Conservation (phyloP, 208 protist genomes). For the Wallacemonas collosoma region DNA sequence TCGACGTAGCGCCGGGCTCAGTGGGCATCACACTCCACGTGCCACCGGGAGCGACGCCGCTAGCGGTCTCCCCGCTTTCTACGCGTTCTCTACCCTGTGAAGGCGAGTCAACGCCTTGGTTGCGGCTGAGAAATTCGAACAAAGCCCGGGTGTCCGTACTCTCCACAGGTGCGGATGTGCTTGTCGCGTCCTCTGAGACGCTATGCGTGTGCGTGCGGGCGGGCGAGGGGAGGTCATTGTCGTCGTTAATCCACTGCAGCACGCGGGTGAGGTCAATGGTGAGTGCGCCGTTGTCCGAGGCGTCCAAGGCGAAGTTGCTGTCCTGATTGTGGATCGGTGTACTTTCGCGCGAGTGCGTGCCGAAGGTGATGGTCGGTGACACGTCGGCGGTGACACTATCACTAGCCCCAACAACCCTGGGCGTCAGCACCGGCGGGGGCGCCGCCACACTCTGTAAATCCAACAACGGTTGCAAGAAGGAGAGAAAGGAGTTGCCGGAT, state of each 20-base stretch:
- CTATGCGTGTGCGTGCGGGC: not conserved
- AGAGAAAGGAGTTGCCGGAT: slow-evolving; percentile 13
- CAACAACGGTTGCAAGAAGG: slow-evolving; percentile 9
- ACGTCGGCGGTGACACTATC: not conserved
- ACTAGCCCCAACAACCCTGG: too few relatives aligned
- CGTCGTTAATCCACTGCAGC: slow-evolving; percentile 17
- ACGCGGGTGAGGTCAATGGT: not conserved
- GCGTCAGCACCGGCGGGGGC: not conserved
- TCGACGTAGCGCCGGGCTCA: not conserved
- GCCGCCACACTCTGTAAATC: not conserved
- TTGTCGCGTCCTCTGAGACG: not conserved
- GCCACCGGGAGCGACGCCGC: too few relatives aligned
- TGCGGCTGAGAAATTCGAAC: not conserved
- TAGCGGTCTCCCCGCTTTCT: too few relatives aligned
- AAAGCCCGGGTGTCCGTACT: not conserved
- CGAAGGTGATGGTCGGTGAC: not conserved
- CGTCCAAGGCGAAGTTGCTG: not conserved
- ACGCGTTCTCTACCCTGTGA: too few relatives aligned
- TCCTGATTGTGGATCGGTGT: not conserved
- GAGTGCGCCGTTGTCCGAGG: not conserved
- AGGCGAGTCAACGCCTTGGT: not conserved
- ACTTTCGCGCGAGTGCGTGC: too few relatives aligned
- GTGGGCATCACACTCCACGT: slow-evolving; percentile 3
- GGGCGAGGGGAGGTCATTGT: not conserved
- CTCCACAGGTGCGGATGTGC: not conserved